phyloP scores from a whole-genome alignment of 306 rosid genomes.

The Begonia fuchsioides region DNA sequence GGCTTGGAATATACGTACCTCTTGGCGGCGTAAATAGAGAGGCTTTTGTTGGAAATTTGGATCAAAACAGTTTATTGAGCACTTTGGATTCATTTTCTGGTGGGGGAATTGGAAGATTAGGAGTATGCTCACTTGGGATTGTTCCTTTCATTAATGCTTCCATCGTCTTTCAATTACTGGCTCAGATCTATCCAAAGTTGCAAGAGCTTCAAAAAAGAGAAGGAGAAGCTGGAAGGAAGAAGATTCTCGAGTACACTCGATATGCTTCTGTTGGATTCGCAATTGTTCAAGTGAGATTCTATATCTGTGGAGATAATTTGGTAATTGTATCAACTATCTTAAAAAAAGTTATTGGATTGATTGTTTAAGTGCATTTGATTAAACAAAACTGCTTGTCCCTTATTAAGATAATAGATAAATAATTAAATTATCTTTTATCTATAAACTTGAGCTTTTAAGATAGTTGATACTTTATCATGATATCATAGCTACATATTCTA shows the following conservation, averaged over 20 bases:
- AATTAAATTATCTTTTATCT: too few relatives aligned
- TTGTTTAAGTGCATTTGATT: not conserved
- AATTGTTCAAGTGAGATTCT: slow-evolving; percentile 64
- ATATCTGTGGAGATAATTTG: too few relatives aligned
- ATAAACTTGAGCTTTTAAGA: too few relatives aligned
- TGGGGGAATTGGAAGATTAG: slow-evolving; percentile 94
- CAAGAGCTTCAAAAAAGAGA: slow-evolving; percentile 90
- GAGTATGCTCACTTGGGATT: too few relatives aligned
- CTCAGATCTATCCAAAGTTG: slow-evolving; percentile 84
- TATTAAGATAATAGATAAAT: too few relatives aligned
- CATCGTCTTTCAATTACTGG: slow-evolving; percentile 94
- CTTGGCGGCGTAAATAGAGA: slow-evolving; percentile 91
- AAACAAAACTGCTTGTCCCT: not conserved
- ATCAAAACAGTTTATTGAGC: slow-evolving; percentile 72
- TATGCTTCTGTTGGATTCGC: slow-evolving; percentile 97
- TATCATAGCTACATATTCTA: too few relatives aligned
- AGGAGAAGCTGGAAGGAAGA: slow-evolving; percentile 97
- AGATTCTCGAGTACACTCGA: slow-evolving; percentile 74
- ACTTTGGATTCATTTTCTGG: slow-evolving; percentile 95
- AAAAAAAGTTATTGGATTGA: too few relatives aligned
- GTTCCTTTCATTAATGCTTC: slow-evolving; percentile 87
- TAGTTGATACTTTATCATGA: too few relatives aligned
- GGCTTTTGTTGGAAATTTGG: slow-evolving; percentile 92
- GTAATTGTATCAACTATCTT: too few relatives aligned
- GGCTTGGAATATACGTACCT: slow-evolving; percentile 87